These are phyloP conservation scores for Leccinum variabile DNA, from an alignment of 1,284 basidiomycete species.

Conservation along the genomic window DNA sequence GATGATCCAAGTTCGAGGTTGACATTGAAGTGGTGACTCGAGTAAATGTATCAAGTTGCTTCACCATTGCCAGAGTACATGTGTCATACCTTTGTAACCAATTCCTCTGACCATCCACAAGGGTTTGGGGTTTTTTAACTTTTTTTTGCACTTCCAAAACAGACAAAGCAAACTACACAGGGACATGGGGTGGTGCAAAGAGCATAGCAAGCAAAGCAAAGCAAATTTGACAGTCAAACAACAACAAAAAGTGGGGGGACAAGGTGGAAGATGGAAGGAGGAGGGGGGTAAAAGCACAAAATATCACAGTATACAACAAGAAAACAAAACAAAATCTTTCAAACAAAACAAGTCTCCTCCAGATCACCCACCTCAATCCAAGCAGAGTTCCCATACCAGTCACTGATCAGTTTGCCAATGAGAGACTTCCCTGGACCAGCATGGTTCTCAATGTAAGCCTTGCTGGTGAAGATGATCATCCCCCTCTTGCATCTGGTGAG, in stretches of 20 bases:
- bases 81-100: too few relatives aligned
- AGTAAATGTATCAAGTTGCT: neutral
- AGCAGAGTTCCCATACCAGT: conserved; percentile 27
- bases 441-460: conserved; percentile 50
- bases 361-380: conserved; percentile 33
- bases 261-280: neutral
- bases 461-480: conserved; percentile 64
- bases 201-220: neutral
- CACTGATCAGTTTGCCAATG: conserved; percentile 25
- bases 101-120: neutral
- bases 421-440: conserved; percentile 42
- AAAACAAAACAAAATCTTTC: neutral
- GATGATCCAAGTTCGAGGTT: neutral
- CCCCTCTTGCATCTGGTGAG: conserved; percentile 65
- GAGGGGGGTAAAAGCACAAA: neutral
- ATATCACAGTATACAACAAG: neutral
- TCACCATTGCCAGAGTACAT: neutral
- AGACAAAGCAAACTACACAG: conserved; percentile 12
- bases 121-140: neutral
- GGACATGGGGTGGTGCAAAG: neutral
- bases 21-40: neutral
- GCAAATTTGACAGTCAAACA: neutral
- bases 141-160: conserved; percentile 8
- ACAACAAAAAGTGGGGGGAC: neutral
- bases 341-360: conserved; percentile 20